A percentile compares a stretch with the other conserved stretches of the same genome.
phyloP scores from a whole-genome alignment of 108 stramenopile species.

The Cyclostephanos invisitatus region DNA sequence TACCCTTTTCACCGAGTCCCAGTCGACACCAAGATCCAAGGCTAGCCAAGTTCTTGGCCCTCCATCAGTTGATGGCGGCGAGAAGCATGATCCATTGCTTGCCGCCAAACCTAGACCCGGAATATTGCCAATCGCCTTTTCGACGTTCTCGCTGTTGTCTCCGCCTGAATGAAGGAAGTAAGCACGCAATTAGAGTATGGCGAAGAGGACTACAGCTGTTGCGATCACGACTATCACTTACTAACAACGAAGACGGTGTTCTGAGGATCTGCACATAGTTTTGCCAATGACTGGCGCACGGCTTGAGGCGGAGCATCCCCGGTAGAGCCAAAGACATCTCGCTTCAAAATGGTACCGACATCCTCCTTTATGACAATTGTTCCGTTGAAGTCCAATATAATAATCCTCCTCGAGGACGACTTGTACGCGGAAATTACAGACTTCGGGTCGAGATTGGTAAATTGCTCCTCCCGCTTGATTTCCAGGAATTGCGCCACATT shows the following conservation, averaged over 20 bases:
- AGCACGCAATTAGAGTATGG: background rate
- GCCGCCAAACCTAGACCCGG: slow-evolving; percentile 57
- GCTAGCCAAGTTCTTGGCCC: slow-evolving; percentile 32
- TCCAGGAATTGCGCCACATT: slow-evolving; percentile 18
- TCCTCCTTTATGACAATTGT: slow-evolving; percentile 73
- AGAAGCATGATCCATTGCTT: slow-evolving; percentile 62
- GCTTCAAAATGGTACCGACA: slow-evolving; percentile 67
- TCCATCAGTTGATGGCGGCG: slow-evolving; percentile 27
- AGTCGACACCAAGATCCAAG: slow-evolving; percentile 63
- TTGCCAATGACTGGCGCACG: slow-evolving; percentile 42
- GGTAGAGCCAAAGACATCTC: slow-evolving; percentile 56
- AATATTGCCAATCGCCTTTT: slow-evolving; percentile 47
- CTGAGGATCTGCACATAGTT: slow-evolving; percentile 49
- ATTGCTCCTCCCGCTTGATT: slow-evolving; percentile 18
- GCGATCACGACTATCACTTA: slow-evolving; percentile 2
- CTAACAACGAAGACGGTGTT: slow-evolving; percentile 65
- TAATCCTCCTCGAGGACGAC: slow-evolving; percentile 47
- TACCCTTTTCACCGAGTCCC: slow-evolving; percentile 44
- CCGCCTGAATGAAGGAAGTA: slow-evolving; percentile 15
- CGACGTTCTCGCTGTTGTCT: slow-evolving; percentile 40
- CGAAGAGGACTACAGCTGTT: background rate
- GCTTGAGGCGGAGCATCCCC: slow-evolving; percentile 41
- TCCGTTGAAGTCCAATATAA: slow-evolving; percentile 82
- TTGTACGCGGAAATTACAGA: slow-evolving; percentile 51
- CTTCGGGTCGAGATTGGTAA: slow-evolving; percentile 25